Base-by-base conservation (phyloP, 2,329 filamentous ascomycete species). In the Ophiostoma piceae region DNA sequence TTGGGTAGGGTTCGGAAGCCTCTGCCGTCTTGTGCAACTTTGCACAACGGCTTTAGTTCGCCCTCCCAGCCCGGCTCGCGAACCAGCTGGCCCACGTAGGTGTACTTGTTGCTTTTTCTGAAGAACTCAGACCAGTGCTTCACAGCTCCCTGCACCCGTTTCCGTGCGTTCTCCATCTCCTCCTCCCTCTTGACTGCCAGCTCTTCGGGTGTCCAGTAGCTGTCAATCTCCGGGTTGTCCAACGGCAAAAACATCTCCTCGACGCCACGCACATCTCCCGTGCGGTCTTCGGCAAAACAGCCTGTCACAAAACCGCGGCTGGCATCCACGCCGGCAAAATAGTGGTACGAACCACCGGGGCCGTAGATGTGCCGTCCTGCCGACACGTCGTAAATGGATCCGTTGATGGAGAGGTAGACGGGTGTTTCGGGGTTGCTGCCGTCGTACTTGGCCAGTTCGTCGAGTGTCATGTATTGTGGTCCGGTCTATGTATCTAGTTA, bases 341-440 rank as follows among this genome's bases (percentile, higher is more conserved):
- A 89, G 76, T 89, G 85, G 83, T 99, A 99, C 51, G 88, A 88
- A 4, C 94, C 95, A 37, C 92, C 93, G 0, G 94, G 90, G 0
- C 92, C 92, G 82, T 95, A 95, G 80, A 90, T 82, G 78, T 85
- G 79, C 74, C 86, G 83, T 69, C 88, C 88, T 39, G 84, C 80
- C n/a, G 87, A 86, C 57, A 96, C 92, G 79, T 96, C 92, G 84
- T 90, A 95, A 80, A 96, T 91, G 71, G 88, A 91, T 76, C 91
- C 90, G 82, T 95, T 94, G 76, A 99, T 88, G 73, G 93, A 92
- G 70, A 99, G 86, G 82, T 97, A 96, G 78, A 98, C 87, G 7
- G 95, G 95, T 71, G 90, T 88, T 8, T 80, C 78, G 11, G 88
- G 82, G 79, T 97, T 88, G 71, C 82, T 85, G 80, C 95, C 96